Conservation (phyloP, 2,329 filamentous ascomycete species). For the Blastomyces silverae region DNA sequence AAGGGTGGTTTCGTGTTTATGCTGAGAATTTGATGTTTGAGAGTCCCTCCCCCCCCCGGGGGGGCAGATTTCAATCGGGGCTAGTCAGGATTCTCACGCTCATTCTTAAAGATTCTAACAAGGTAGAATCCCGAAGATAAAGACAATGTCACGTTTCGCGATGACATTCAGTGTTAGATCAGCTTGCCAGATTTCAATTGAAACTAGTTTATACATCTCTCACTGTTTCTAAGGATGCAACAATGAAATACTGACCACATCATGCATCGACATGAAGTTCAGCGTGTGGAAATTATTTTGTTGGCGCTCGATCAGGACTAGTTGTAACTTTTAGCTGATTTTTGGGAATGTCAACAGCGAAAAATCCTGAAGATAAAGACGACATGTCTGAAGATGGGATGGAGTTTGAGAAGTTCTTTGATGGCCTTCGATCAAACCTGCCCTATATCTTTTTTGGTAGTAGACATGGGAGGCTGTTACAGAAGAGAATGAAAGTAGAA, state of each 20-base stretch:
- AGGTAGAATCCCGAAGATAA: not conserved
- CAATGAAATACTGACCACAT: no score
- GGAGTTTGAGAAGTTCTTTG: not conserved
- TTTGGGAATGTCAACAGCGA: not conserved
- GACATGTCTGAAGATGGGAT: not conserved
- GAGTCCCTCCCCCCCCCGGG: not conserved
- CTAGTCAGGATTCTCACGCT: not conserved
- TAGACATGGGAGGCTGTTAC: not conserved
- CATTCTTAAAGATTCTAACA: not conserved
- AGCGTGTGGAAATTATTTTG: no score
- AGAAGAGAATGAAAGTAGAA: not conserved
- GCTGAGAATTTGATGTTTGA: not conserved
- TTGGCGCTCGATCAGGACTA: no score
- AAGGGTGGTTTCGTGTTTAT: not conserved
- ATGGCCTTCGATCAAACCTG: not conserved
- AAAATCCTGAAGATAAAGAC: not conserved
- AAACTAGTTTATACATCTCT: not conserved
- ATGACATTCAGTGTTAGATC: not conserved
- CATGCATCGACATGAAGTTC: no score
- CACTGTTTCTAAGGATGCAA: no score
- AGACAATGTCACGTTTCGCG: not conserved
- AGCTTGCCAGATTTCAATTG: not conserved
- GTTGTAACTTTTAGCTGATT: not conserved
- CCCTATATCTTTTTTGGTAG: not conserved
- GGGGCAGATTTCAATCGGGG: not conserved